Base-by-base conservation (phyloP, 2,329 filamentous ascomycete genomes). In the Cadophora sp. region DNA sequence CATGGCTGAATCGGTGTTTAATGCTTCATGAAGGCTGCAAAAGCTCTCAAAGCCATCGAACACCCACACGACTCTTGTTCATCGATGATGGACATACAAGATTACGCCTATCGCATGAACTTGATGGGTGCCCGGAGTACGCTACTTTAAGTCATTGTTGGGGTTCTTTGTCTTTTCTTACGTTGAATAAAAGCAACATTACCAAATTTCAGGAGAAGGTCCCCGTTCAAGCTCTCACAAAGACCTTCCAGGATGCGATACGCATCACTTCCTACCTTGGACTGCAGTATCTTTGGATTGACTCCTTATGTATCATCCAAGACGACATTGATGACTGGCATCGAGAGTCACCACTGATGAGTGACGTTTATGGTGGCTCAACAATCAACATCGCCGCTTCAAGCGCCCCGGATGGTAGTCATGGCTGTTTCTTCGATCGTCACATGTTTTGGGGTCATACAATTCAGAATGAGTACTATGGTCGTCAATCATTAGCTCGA, bases 201-300 rank as follows among this genome's bases (percentile, higher is more conserved):
- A 37, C 61, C 4, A 5, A 31, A 11, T 72, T 68, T 24, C 64
- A 56, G 14, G 24, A 70, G 5, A 29, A 24, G 16, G 65, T 74
- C 1, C 68, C 71, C 14, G 4, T 66, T 16, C 43, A 51, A 26
- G 31, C 26, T 31, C 64, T 77, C 12, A 66, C 73, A 16, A 63
- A 67, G 22, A 76, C 72, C 4, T 76, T 75, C 61, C 62, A 68
- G 55, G 73, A 76, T 56, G 73, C 73, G 19, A 72, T 76, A 9
- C 27, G 65, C 29, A 67, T 75, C 5, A 65, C 67, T 3, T 53
- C 65, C 48, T 61, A 55, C 14, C 58, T 73, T 12, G 69, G 69
- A 5, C 50, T 76, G 29, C 51, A 69, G 16, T 77, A 76, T 56
- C 61, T 76, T 3, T 77, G 75, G 75, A 74, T 77, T 40, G 74